Conservation (phyloP, 352 stramenopile genomes). For the Pythium angustatum region DNA sequence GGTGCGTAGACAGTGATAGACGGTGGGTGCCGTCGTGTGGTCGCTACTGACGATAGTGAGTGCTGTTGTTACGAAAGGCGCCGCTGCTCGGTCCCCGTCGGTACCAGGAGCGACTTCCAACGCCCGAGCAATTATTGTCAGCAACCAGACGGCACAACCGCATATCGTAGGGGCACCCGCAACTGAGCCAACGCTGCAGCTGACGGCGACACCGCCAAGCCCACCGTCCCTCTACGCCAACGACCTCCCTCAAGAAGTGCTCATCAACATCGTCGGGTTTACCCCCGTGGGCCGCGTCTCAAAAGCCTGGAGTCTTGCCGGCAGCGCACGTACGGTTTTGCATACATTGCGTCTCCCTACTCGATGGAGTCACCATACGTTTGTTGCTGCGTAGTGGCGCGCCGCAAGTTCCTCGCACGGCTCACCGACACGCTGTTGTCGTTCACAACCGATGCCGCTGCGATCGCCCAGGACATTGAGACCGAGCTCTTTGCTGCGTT, state of each 20-base stretch:
- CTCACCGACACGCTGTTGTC: slow-evolving; percentile 55
- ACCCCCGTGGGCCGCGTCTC: slow-evolving; percentile 74
- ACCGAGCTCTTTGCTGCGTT: slow-evolving; percentile 55
- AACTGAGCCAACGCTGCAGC: not conserved
- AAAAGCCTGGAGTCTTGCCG: slow-evolving; percentile 80
- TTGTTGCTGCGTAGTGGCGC: too few relatives aligned
- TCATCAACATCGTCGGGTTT: slow-evolving; percentile 70
- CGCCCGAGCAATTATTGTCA: too few relatives aligned
- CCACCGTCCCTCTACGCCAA: slow-evolving; percentile 31
- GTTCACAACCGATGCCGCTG: slow-evolving; percentile 46
- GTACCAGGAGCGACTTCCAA: too few relatives aligned
- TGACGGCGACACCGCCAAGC: not conserved
- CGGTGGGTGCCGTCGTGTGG: too few relatives aligned
- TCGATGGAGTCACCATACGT: too few relatives aligned
- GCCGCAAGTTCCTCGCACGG: slow-evolving; percentile 57
- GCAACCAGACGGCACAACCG: too few relatives aligned
- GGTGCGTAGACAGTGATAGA: too few relatives aligned
- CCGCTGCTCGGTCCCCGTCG: too few relatives aligned
- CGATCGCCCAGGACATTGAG: slow-evolving; percentile 60
- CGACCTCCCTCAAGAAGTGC: slow-evolving; percentile 70
- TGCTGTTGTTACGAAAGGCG: not conserved
- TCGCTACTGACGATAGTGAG: not conserved
- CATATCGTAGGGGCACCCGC: too few relatives aligned
- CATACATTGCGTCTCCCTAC: not conserved
- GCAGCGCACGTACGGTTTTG: slow-evolving; percentile 44